Percentiles rank a stretch among this genome's conserved stretches.
These are phyloP conservation scores for Abrus precatorius DNA, from an alignment of 306 rosid species.

Conservation along the genomic window DNA sequence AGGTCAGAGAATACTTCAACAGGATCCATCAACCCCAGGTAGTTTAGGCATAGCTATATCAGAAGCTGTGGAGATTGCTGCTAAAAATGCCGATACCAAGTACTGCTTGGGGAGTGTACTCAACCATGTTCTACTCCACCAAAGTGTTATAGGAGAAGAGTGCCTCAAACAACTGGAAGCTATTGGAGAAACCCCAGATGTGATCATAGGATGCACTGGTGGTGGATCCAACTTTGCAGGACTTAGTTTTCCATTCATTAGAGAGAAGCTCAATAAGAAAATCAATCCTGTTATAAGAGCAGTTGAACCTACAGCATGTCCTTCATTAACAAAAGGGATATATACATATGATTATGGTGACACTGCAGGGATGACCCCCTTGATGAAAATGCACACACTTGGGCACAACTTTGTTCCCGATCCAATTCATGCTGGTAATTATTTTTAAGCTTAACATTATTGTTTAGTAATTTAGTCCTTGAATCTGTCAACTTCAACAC, in stretches of 20 bases:
- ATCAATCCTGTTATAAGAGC: constrained; percentile 90
- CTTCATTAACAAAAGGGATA: constrained; percentile 90
- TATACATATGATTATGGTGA: constrained; percentile 91
- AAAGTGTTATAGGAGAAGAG: constrained; percentile 92
- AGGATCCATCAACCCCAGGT: constrained; percentile 86
- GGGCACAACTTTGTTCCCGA: constrained; percentile 94
- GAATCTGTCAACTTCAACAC: not conserved
- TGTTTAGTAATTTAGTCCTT: not conserved
- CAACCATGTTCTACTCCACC: constrained; percentile 93
- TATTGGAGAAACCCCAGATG: constrained; percentile 87
- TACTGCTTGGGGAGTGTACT: constrained; percentile 96
- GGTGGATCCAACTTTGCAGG: constrained; percentile 98
- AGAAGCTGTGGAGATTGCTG: constrained; percentile 93
- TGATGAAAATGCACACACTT: constrained; percentile 98
- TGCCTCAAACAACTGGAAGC: constrained; percentile 94
- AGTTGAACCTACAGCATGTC: constrained; percentile 91
- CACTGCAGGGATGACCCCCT: constrained; percentile 91
- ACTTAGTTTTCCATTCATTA: constrained; percentile 86
- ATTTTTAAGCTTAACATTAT: not conserved
- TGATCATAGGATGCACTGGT: constrained; percentile 92
- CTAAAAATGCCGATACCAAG: constrained; percentile 73
- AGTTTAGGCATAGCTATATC: constrained; percentile 97
- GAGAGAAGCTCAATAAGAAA: constrained; percentile 81
- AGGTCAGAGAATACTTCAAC: constrained; percentile 71
- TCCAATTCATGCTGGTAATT: constrained; percentile 94